A percentile compares a stretch with the other conserved stretches of the same genome.
Evolutionary conservation across 2,329 filamentous ascomycete genomes (phyloP).

Genomic region (Coniochaeta hoffmannii): DNA sequence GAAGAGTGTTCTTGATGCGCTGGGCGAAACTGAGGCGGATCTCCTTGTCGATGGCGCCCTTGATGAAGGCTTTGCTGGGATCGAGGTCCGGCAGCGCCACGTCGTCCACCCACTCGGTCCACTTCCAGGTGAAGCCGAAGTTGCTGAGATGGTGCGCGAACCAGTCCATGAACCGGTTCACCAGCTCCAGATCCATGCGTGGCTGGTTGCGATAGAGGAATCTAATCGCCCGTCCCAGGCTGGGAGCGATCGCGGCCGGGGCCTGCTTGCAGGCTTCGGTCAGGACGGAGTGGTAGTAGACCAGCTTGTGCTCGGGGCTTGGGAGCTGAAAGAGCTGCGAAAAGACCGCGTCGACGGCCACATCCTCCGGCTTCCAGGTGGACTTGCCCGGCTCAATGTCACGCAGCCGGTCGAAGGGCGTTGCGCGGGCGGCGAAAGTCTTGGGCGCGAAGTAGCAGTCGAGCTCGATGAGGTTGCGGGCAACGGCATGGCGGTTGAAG

Average conservation of each 20-base stretch:
- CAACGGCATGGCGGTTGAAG: slow-evolving; percentile 82
- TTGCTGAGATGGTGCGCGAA: slow-evolving; percentile 97
- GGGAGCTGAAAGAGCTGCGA: slow-evolving; percentile 89
- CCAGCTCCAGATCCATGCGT: slow-evolving; percentile 78
- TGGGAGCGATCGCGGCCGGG: slow-evolving; percentile 91
- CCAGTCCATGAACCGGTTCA: slow-evolving; percentile 89
- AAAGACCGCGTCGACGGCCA: slow-evolving; percentile 95
- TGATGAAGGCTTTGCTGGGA: slow-evolving; percentile 89
- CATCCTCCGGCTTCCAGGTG: slow-evolving; percentile 96
- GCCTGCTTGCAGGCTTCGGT: slow-evolving; percentile 95
- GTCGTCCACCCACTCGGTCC: slow-evolving; percentile 93
- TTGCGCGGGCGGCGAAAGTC: slow-evolving; percentile 90
- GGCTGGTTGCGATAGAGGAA: slow-evolving; percentile 80
- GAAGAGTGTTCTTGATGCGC: slow-evolving; percentile 88
- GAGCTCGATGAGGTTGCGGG: slow-evolving; percentile 84
- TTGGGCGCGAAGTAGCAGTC: slow-evolving; percentile 89
- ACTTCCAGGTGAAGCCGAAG: slow-evolving; percentile 99
- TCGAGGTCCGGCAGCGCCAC: slow-evolving; percentile 68
- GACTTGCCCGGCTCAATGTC: slow-evolving; percentile 57
- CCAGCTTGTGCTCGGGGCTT: slow-evolving; percentile 80
- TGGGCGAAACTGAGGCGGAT: slow-evolving; percentile 94
- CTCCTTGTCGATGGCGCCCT: slow-evolving; percentile 88
- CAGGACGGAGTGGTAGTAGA: slow-evolving; percentile 93
- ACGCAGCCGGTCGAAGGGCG: slow-evolving; percentile 81
- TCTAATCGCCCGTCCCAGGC: slow-evolving; percentile 84